These are phyloP conservation scores for Cytospora paraplurivora DNA, from an alignment of 2,329 filamentous ascomycete species.

Conservation along the genomic window DNA sequence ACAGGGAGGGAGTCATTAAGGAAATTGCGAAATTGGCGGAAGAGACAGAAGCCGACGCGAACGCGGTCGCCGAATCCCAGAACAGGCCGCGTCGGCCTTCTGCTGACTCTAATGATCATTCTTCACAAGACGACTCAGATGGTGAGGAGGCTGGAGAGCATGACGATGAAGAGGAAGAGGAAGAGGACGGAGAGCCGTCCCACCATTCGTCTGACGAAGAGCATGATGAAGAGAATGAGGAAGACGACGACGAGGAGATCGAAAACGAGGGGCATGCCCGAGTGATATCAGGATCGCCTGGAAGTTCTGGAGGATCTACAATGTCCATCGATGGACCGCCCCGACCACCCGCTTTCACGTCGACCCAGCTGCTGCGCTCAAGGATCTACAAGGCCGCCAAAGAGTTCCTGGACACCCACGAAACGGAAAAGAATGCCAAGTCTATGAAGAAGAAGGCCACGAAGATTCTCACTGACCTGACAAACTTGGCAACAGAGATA, in stretches of 20 bases:
- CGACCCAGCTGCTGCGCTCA: constrained; percentile 63
- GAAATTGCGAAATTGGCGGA: constrained; percentile 82
- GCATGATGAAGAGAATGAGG: constrained; percentile 51
- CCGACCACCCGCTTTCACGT: constrained; percentile 47
- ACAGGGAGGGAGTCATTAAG: constrained; percentile 91
- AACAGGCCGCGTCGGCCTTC: constrained; percentile 37
- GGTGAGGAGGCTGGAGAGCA: constrained; percentile 56
- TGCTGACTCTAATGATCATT: constrained; percentile 32
- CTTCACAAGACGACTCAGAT: constrained; percentile 33
- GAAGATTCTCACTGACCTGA: constrained; percentile 73
- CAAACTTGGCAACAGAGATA: constrained; percentile 70
- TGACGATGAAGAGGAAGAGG: constrained; percentile 55
- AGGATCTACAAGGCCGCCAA: constrained; percentile 77
- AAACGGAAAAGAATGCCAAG: constrained; percentile 71
- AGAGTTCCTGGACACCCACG: constrained; percentile 81
- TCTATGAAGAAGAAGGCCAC: constrained; percentile 77
- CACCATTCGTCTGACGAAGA: constrained; percentile 43
- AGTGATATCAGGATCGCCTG: constrained; percentile 66
- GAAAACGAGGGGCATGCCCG: constrained; percentile 51
- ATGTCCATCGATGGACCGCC: constrained; percentile 63
- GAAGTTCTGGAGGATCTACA: constrained; percentile 66
- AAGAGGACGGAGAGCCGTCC: constrained; percentile 46
- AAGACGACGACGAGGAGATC: constrained; percentile 57
- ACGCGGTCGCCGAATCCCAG: constrained; percentile 32
- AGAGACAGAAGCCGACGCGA: constrained; percentile 42